phyloP scores from a whole-genome alignment of 306 rosid species.

The Cicer arietinum region DNA sequence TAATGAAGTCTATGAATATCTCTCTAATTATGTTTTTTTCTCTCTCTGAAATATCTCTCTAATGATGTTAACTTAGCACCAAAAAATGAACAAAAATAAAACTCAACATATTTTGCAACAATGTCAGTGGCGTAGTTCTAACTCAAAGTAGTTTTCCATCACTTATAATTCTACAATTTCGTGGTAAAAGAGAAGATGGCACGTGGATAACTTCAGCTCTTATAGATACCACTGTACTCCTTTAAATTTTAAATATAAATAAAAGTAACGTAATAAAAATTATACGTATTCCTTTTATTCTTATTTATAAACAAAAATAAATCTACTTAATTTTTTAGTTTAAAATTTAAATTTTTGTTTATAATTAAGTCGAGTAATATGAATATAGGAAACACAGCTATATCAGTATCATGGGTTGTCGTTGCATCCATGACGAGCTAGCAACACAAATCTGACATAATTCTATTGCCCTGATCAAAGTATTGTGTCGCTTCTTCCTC shows the following conservation, averaged over 20 bases:
- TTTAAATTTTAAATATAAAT: too few species aligned
- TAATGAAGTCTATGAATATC: neutral
- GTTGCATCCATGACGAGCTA: conserved; percentile 14
- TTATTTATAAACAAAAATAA: too few species aligned
- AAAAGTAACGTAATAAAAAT: too few species aligned
- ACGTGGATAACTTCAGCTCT: neutral
- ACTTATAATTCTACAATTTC: neutral
- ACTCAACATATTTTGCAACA: neutral
- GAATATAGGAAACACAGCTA: neutral
- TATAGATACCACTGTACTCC: neutral
- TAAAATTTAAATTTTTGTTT: too few species aligned
- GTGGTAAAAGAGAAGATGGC: neutral
- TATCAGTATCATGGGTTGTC: conserved; percentile 13
- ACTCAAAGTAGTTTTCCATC: neutral
- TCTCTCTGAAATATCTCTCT: too few species aligned
- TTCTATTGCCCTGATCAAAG: neutral
- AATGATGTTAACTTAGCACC: neutral
- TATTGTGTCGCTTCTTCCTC: neutral
- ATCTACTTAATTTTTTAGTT: too few species aligned
- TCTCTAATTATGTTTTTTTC: neutral
- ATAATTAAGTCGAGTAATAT: too few species aligned
- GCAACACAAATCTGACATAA: neutral
- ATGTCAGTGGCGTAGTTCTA: conserved; percentile 16
- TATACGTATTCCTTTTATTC: too few species aligned
- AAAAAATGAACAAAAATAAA: conserved; percentile 6